Evolutionary conservation across 768 basidiomycete species (phyloP).

Genomic region (Suillus luteus): DNA sequence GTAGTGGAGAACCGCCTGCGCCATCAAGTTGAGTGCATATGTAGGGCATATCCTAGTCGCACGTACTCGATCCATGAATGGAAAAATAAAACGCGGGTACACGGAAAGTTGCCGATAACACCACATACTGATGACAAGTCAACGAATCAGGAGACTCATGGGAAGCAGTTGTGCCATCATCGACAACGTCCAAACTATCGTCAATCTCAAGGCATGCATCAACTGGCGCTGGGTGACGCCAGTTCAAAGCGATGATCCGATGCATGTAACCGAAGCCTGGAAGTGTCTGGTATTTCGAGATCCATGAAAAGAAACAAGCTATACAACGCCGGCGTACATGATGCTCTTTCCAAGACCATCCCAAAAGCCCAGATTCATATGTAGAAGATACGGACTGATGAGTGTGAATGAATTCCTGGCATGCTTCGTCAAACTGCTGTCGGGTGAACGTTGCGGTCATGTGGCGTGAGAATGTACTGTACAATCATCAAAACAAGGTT

Average conservation of each 20-base stretch:
- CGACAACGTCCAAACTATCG: slow-evolving; percentile 20
- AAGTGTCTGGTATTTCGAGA: slow-evolving; percentile 29
- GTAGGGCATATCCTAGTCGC: slow-evolving; percentile 5
- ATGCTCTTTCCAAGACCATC: slow-evolving; percentile 68
- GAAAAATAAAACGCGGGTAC: slow-evolving; percentile 87
- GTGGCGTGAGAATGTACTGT: slow-evolving; percentile 45
- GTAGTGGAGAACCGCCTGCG: slow-evolving; percentile 65
- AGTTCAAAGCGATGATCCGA: slow-evolving; percentile 34
- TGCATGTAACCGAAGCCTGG: slow-evolving; percentile 51
- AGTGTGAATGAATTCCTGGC: slow-evolving; percentile 49
- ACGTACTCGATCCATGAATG: slow-evolving; percentile 68
- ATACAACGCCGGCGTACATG: slow-evolving; percentile 40
- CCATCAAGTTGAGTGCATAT: slow-evolving; percentile 17
- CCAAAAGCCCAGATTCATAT: slow-evolving; percentile 24
- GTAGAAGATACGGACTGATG: slow-evolving; percentile 17
- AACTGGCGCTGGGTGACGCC: slow-evolving; percentile 6
- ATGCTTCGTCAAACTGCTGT: slow-evolving; percentile 58
- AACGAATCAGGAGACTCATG: slow-evolving; percentile 35
- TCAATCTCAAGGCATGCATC: slow-evolving; percentile 19
- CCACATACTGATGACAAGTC: slow-evolving; percentile 63
- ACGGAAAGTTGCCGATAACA: slow-evolving; percentile 76
- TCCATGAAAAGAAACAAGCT: slow-evolving; percentile 18
- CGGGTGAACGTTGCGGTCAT: slow-evolving; percentile 46
- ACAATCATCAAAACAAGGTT: slow-evolving; percentile 55
- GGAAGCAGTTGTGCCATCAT: slow-evolving; percentile 43